Evolutionary conservation across 106 monocot genomes (phyloP).

Genomic region (Phalaenopsis equestris): DNA sequence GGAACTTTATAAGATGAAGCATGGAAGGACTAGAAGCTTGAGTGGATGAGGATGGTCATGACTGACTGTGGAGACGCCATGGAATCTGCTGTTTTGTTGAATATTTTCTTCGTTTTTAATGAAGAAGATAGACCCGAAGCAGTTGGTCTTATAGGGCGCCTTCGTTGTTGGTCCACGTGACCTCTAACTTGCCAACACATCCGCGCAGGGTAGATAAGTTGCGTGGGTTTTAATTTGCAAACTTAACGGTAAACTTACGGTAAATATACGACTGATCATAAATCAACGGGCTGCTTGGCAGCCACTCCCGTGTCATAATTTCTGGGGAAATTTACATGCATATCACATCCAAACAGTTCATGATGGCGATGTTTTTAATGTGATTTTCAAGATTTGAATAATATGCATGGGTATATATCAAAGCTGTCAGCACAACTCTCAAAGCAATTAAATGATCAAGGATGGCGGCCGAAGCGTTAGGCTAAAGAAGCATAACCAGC

Average conservation of each 20-base stretch:
- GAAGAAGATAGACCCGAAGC: background rate
- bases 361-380: no score
- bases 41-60: background rate
- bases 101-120: background rate
- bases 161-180: background rate
- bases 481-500: no score
- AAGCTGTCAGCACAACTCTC: no score
- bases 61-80: background rate
- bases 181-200: background rate
- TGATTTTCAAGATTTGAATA: no score
- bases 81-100: background rate
- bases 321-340: no score
- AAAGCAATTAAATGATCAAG: no score
- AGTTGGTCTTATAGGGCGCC: background rate
- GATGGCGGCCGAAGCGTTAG: no score
- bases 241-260: background rate
- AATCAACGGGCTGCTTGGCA: no score
- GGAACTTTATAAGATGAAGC: background rate
- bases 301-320: no score
- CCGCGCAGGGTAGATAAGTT: background rate
- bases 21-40: background rate
- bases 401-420: no score
- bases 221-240: background rate
- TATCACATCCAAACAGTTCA: no score
- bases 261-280: background rate